Evolutionary conservation across 371 early-diverging fungal species (phyloP).

Genomic region (Parasitella parasitica): DNA sequence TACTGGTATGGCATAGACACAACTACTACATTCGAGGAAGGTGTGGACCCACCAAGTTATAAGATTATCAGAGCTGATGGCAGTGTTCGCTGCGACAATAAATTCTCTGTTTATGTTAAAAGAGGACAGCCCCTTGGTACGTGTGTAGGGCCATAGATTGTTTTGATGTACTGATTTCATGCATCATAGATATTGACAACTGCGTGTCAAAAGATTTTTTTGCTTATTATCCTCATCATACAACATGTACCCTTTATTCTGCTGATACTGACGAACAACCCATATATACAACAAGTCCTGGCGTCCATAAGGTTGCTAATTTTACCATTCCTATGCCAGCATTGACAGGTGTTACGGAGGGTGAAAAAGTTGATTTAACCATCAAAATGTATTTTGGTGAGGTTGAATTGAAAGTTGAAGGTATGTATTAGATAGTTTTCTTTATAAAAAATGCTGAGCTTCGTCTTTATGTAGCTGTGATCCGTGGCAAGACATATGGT

Average conservation of each 20-base stretch:
- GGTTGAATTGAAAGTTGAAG: constrained; percentile 51
- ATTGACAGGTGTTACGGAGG: constrained; percentile 52
- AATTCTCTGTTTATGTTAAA: constrained; percentile 49
- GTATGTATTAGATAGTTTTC: not conserved
- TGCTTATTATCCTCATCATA: constrained; percentile 53
- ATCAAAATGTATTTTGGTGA: constrained; percentile 49
- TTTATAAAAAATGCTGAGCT: not conserved
- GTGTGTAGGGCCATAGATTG: not conserved
- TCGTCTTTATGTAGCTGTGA: constrained; percentile 28
- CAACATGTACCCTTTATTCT: constrained; percentile 52
- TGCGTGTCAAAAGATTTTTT: constrained; percentile 42
- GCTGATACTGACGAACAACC: constrained; percentile 53
- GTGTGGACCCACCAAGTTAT: constrained; percentile 53
- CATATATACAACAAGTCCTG: constrained; percentile 50
- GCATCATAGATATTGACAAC: constrained; percentile 25
- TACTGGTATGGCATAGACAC: constrained; percentile 68
- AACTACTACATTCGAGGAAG: constrained; percentile 55
- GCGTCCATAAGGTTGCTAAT: constrained; percentile 53
- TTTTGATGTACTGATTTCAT: not conserved
- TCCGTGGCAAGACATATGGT: constrained; percentile 51
- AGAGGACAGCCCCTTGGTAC: constrained; percentile 38
- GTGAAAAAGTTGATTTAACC: constrained; percentile 49
- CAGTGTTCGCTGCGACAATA: constrained; percentile 50
- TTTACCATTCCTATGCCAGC: constrained; percentile 57
- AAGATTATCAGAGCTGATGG: constrained; percentile 53